Conservation (phyloP, 805 yeast species). For the Wickerhamomyces kurtzmanii region DNA sequence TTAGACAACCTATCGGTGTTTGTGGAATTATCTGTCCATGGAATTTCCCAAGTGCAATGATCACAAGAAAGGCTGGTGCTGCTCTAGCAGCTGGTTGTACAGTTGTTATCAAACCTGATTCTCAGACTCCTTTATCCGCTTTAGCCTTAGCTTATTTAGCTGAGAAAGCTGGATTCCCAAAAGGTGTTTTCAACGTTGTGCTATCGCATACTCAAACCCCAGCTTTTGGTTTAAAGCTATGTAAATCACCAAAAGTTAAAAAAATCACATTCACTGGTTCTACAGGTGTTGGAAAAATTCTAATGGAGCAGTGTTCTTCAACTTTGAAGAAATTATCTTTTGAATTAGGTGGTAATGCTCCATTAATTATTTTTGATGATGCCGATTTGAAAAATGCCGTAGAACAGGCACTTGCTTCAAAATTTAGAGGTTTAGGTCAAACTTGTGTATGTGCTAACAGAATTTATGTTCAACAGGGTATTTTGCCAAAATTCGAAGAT, state of each 20-base stretch:
- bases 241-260: slow-evolving; percentile 36
- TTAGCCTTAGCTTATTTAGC: slow-evolving; percentile 46
- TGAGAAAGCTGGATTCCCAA: slow-evolving; percentile 52
- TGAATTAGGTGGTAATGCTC: slow-evolving; percentile 65
- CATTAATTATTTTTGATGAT: slow-evolving; percentile 51
- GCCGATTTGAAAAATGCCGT: slow-evolving; percentile 50
- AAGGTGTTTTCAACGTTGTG: slow-evolving; percentile 45
- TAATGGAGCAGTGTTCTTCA: slow-evolving; percentile 47
- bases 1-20: slow-evolving; percentile 54
- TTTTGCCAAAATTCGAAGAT: slow-evolving; percentile 37
- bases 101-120: slow-evolving; percentile 49
- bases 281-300: slow-evolving; percentile 48
- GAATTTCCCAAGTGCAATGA: slow-evolving; percentile 64
- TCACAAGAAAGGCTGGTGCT: slow-evolving; percentile 55
- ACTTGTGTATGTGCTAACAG: slow-evolving; percentile 60
- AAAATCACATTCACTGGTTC: slow-evolving; percentile 61
- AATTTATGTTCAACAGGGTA: slow-evolving; percentile 40
- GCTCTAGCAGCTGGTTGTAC: slow-evolving; percentile 62
- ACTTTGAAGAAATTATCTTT: slow-evolving; percentile 52
- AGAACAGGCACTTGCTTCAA: slow-evolving; percentile 39
- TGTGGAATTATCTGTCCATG: slow-evolving; percentile 58
- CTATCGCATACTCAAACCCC: slow-evolving; percentile 41
- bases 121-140: slow-evolving; percentile 51
- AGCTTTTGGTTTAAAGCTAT: slow-evolving; percentile 38
- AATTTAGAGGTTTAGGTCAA: slow-evolving; percentile 55